These are phyloP conservation scores for Colletotrichum simmondsii DNA, from an alignment of 2,329 filamentous ascomycete genomes.

Conservation along the genomic window DNA sequence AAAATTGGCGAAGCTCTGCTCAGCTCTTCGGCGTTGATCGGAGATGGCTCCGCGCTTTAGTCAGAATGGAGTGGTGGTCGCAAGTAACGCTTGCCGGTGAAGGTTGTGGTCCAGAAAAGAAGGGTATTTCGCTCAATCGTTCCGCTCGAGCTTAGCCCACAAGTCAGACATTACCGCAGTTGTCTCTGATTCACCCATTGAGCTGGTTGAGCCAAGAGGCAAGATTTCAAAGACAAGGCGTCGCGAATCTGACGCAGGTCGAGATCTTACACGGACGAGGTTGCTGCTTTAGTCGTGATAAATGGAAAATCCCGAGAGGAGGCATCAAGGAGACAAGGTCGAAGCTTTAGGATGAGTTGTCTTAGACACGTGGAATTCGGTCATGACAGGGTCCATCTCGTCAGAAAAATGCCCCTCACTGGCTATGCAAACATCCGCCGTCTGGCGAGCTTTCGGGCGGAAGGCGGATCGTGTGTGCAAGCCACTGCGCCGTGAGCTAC, in stretches of 20 bases:
- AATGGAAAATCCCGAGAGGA: background rate
- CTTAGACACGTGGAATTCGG: constrained; percentile 20
- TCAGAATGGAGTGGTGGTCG: background rate
- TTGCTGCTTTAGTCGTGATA: background rate
- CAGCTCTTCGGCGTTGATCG: constrained; percentile 10
- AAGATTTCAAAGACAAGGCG: background rate
- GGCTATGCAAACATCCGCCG: constrained; percentile 27
- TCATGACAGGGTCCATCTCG: background rate
- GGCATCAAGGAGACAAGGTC: background rate
- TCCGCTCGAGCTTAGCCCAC: background rate
- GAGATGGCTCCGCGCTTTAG: constrained; percentile 17
- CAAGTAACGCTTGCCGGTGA: background rate
- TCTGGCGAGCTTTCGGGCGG: background rate
- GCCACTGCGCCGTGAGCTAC: background rate
- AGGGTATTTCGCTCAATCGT: background rate
- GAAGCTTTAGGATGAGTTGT: background rate
- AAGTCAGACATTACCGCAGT: background rate
- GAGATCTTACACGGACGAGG: constrained; percentile 6
- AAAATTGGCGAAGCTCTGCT: background rate
- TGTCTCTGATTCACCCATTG: background rate
- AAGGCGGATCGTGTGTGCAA: background rate
- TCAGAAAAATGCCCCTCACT: background rate
- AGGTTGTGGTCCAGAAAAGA: background rate
- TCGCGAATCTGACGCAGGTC: constrained; percentile 10
- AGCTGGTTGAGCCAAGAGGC: background rate